Base-by-base conservation (phyloP, 768 basidiomycete species). In the Naganishia friedmannii region DNA sequence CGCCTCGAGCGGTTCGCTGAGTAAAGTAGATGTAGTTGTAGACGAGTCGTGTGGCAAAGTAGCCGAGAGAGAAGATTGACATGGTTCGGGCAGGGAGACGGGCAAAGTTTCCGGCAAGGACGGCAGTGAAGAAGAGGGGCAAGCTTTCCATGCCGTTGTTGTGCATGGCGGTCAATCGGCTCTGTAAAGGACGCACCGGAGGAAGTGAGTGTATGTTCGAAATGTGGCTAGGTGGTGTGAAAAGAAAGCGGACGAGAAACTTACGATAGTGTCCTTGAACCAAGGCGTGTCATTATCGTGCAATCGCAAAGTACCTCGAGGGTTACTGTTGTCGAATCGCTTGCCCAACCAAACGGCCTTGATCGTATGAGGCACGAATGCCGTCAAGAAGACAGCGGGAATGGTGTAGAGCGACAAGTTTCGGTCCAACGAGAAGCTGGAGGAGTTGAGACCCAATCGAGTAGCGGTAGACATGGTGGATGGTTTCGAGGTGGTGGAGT, bases 341-440 rank as follows among this genome's bases (percentile, higher is more conserved):
- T 71, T 66, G 12, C 70, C 70, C 45, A 71, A 48, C 46, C 31
- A 21, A 48, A 67, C 37, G 56, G 67, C 66, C 66, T 71, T 67
- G 48, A 71, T 45, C n/a, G 65, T 48, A 34, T 71, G 70, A 28
- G 70, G 70, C 19, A 66, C 3, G 56, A 71, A 71, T 3, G 65
- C 70, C 17, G 58, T 21, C 17, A 58, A 29, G 63, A 67, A 71
- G 57, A 68, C 70, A n/a, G 66, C 66, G 19, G 70, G 70, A 48
- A 71, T 67, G 21, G 70, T 42, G 56, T 67, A 63, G 26, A 71
- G 54, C 13, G 70, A 71, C 45, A 71, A 56, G 70, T 71, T 71
- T 57, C 70, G 66, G 70, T 57, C 54, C 21, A 69, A 39, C 21
- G 68, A 69, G 66, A 71, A 68, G 26, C 66, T 53, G 42, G 66